Evolutionary conservation across 192 early-diverging fungal species (phyloP).

Genomic region (Coemansia sp.): DNA sequence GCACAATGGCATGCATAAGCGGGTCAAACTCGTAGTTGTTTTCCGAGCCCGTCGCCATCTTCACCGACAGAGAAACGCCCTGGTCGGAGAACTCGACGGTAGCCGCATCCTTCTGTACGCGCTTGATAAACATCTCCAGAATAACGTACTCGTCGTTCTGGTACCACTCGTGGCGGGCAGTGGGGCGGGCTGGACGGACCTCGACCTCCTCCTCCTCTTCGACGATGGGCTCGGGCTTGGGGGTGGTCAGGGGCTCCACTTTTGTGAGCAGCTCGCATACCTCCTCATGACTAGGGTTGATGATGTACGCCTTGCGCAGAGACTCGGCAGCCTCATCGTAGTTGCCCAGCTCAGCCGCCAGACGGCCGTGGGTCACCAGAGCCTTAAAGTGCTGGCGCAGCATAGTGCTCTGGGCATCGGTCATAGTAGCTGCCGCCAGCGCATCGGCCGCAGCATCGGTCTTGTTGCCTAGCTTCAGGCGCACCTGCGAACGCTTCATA

Average conservation of each 20-base stretch:
- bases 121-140: slow-evolving; percentile 91
- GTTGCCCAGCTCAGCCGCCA: slow-evolving; percentile 59
- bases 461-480: slow-evolving; percentile 67
- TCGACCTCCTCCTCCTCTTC: neutral
- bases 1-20: slow-evolving; percentile 75
- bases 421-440: slow-evolving; percentile 58
- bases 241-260: slow-evolving; percentile 51
- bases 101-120: slow-evolving; percentile 72
- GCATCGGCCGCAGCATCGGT: slow-evolving; percentile 71
- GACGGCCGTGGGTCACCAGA: slow-evolving; percentile 65
- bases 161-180: slow-evolving; percentile 93
- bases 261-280: slow-evolving; percentile 35
- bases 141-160: slow-evolving; percentile 92
- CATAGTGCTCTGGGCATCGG: slow-evolving; percentile 56
- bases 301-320: slow-evolving; percentile 61
- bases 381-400: slow-evolving; percentile 66
- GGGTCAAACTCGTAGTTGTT: slow-evolving; percentile 94
- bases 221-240: slow-evolving; percentile 27
- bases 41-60: slow-evolving; percentile 82
- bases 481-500: slow-evolving; percentile 65
- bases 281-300: slow-evolving; percentile 59
- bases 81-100: slow-evolving; percentile 66
- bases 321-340: slow-evolving; percentile 65
- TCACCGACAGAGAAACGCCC: slow-evolving; percentile 77
- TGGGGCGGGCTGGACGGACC: slow-evolving; percentile 15